Evolutionary conservation across 306 rosid species (phyloP), one percentile per base, ranked within the genome.

Genomic region (Trifolium subterraneum): DNA sequence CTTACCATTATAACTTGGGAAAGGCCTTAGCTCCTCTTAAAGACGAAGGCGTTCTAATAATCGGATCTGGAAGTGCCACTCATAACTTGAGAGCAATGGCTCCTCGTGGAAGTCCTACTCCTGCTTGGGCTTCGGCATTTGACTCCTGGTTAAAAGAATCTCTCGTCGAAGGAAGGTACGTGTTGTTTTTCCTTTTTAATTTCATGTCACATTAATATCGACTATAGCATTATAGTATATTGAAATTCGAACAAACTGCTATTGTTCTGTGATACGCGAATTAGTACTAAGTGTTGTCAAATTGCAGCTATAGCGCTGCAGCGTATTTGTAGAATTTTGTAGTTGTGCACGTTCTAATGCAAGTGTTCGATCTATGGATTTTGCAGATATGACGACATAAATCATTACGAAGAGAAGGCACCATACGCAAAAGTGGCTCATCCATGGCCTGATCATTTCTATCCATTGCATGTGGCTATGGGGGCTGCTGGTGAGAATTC

Each of bases 1-100:
- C 71, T 6, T 65, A 20, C 36, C 71, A 65, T 25, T 65, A 65
- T 41, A 65, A 65, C 22, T 41, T 65, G 2, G 97, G 90, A 18
- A 87, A 52, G 79, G 94, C 92, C 12, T 19, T 91, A 81, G 92
- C 89, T 1, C 88, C 88, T 25, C 87, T 89, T 9, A 89, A 80
- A 75, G 87, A 87, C 39, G 87, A 88, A 58, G 90, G 93, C 8
- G 89, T 86, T 3, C 86, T 90, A 0, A 78, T 90, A 10, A 36
- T 90, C 20, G 93, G 87, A 6, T 88, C 93, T 0, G 90, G 93
- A 2, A 82, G 83, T 76, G 91, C 88, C 15, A 78, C 82, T 7
- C 96, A 90, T 68, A 90, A 90, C 76, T 16, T 88, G 59, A 71
- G 88, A 84, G 62, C 71, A 7, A 38, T 80, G 6, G 50, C 15